Conservation (phyloP, 345 rosid genomes). For the Odontarrhena argentea region DNA sequence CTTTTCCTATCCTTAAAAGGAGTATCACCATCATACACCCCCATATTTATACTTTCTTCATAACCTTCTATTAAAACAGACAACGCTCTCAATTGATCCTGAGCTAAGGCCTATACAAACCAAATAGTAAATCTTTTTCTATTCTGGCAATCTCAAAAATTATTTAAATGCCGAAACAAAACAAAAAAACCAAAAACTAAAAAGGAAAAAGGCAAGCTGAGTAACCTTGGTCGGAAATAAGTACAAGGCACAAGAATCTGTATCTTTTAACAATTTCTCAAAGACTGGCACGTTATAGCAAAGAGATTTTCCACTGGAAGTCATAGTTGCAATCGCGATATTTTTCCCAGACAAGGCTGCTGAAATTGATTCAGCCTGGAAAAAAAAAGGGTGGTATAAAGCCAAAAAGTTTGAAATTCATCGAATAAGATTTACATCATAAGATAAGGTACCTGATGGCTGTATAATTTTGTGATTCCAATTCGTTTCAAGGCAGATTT, state of each 20-base stretch:
- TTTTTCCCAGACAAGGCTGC: slow-evolving; percentile 77
- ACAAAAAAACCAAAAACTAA: not conserved
- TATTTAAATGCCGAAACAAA: not conserved
- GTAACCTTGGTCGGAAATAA: slow-evolving; percentile 92
- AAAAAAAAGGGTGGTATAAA: slow-evolving; percentile 8
- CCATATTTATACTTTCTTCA: slow-evolving; percentile 56
- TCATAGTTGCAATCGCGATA: slow-evolving; percentile 89
- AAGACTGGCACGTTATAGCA: slow-evolving; percentile 95
- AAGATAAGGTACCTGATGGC: slow-evolving; percentile 75
- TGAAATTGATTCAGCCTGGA: slow-evolving; percentile 76
- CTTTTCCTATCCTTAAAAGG: slow-evolving; percentile 60
- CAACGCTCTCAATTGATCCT: slow-evolving; percentile 87
- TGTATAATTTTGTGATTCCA: slow-evolving; percentile 72
- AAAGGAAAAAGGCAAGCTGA: slow-evolving; percentile 27
- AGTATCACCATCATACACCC: slow-evolving; percentile 96
- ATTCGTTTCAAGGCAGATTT: slow-evolving; percentile 63
- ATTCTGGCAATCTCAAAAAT: not conserved
- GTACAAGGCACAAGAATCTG: slow-evolving; percentile 79
- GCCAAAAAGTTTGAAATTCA: slow-evolving; percentile 8
- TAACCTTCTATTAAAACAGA: slow-evolving; percentile 52
- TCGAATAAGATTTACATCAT: slow-evolving; percentile 21
- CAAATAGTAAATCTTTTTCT: slow-evolving; percentile 22
- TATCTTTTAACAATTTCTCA: slow-evolving; percentile 67
- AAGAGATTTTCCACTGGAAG: slow-evolving; percentile 98
- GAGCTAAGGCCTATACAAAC: slow-evolving; percentile 82